phyloP scores from a whole-genome alignment of 805 yeast species.

The Kregervanrija delftensis region DNA sequence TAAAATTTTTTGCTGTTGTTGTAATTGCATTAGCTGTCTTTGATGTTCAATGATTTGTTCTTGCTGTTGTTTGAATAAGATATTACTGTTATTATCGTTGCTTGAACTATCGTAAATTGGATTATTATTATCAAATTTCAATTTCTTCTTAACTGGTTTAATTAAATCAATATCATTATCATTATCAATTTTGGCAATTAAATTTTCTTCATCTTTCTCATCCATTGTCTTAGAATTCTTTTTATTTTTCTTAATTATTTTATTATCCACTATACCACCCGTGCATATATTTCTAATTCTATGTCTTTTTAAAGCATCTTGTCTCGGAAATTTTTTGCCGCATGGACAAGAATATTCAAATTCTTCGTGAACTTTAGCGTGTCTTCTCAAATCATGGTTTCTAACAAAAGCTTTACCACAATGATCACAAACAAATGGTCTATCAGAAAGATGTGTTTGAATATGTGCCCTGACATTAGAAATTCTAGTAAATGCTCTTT shows the following conservation, averaged over 20 bases:
- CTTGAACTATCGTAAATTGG: too few relatives aligned
- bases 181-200: too few relatives aligned
- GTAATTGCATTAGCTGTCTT: not conserved
- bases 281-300: constrained; percentile 69
- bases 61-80: not conserved
- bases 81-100: too few relatives aligned
- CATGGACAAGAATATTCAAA: constrained; percentile 75
- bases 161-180: too few relatives aligned
- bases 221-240: too few relatives aligned
- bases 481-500: constrained; percentile 76
- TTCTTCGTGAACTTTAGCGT: constrained; percentile 77
- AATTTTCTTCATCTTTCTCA: too few relatives aligned
- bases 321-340: constrained; percentile 88
- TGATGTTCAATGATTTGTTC: constrained; percentile 1
- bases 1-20: constrained; percentile 4
- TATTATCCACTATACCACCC: constrained; percentile 47
- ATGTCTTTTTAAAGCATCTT: constrained; percentile 84
- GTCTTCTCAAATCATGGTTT: constrained; percentile 90
- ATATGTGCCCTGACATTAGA: constrained; percentile 93
- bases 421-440: constrained; percentile 77
- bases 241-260: too few relatives aligned
- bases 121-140: too few relatives aligned
- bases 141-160: too few relatives aligned
- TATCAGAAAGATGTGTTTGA: constrained; percentile 90
- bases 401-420: constrained; percentile 89